Evolutionary conservation across 1,139 yeast species (phyloP).

Genomic region (Candida mesenterica): DNA sequence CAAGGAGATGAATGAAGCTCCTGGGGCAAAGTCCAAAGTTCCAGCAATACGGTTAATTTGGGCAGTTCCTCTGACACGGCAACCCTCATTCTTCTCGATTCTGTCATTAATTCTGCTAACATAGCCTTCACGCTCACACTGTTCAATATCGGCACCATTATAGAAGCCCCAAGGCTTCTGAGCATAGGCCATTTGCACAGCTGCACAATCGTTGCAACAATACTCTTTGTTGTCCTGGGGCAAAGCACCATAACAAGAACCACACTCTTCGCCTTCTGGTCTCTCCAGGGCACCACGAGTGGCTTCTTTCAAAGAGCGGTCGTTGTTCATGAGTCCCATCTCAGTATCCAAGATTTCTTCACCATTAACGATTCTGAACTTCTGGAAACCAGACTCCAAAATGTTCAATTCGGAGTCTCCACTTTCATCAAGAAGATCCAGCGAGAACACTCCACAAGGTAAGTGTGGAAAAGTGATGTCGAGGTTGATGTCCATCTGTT

Average conservation of each 20-base stretch:
- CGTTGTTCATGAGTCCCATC: constrained; percentile 17
- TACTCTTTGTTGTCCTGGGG: constrained; percentile 59
- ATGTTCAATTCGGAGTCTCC: constrained; percentile 83
- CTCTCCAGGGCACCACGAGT: constrained; percentile 41
- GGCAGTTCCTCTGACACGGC: constrained; percentile 79
- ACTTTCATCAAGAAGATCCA: constrained; percentile 67
- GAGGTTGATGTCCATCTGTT: constrained; percentile 71
- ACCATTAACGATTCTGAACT: constrained; percentile 53
- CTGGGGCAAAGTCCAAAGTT: constrained; percentile 94
- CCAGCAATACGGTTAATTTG: constrained; percentile 85
- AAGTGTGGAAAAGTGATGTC: constrained; percentile 80
- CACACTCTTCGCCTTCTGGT: constrained; percentile 52
- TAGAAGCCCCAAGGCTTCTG: constrained; percentile 80
- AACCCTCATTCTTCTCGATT: constrained; percentile 67
- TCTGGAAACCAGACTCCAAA: constrained; percentile 65
- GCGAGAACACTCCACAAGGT: constrained; percentile 67
- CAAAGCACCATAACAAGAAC: constrained; percentile 86
- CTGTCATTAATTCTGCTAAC: constrained; percentile 58
- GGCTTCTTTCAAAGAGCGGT: constrained; percentile 28
- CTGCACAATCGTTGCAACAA: constrained; percentile 86
- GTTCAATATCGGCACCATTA: constrained; percentile 83
- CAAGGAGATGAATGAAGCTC: constrained; percentile 56
- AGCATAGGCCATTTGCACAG: constrained; percentile 78
- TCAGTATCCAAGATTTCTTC: constrained; percentile 26
- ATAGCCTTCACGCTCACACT: constrained; percentile 88